A percentile compares a stretch with the other conserved stretches of the same genome.
phyloP scores from a whole-genome alignment of 176 grass and related monocot species.

The Oryza longistaminata region DNA sequence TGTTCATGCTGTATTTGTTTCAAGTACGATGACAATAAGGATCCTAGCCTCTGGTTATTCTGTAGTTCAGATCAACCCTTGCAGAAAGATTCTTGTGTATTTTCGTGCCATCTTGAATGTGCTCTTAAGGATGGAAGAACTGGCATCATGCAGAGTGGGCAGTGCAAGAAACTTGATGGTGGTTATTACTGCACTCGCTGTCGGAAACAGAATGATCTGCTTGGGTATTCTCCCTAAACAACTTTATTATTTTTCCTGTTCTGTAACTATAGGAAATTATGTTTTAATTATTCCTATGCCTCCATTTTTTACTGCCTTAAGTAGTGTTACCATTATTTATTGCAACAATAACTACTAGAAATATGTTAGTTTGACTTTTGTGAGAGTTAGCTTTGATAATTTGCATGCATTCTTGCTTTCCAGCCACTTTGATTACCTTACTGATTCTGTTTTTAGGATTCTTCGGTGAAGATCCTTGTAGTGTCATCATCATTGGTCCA shows the following conservation, averaged over 20 bases:
- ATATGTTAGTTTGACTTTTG: not conserved
- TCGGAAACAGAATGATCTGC: constrained; percentile 84
- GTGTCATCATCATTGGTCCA: not conserved
- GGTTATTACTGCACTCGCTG: constrained; percentile 82
- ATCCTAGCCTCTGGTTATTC: constrained; percentile 89
- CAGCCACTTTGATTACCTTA: not conserved
- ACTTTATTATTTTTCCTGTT: constrained; percentile 13
- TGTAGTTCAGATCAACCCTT: constrained; percentile 61
- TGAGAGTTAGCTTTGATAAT: constrained; percentile 17
- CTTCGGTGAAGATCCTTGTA: not conserved
- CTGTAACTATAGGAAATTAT: not conserved
- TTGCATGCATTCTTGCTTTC: constrained; percentile 14
- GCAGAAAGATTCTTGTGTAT: constrained; percentile 71
- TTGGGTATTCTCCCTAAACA: constrained; percentile 65
- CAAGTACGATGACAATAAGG: constrained; percentile 96
- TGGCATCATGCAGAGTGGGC: constrained; percentile 58
- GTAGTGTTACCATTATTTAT: not conserved
- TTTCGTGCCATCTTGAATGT: constrained; percentile 96
- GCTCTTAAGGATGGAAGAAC: constrained; percentile 81
- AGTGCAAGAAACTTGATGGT: constrained; percentile 72
- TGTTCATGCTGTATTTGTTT: constrained; percentile 97
- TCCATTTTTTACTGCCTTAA: constrained; percentile 6
- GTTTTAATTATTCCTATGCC: not conserved
- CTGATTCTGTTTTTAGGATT: not conserved
- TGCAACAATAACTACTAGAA: not conserved